Base-by-base conservation (phyloP, 2,329 filamentous ascomycete genomes). In the Lasiodiplodia hormozganensis region DNA sequence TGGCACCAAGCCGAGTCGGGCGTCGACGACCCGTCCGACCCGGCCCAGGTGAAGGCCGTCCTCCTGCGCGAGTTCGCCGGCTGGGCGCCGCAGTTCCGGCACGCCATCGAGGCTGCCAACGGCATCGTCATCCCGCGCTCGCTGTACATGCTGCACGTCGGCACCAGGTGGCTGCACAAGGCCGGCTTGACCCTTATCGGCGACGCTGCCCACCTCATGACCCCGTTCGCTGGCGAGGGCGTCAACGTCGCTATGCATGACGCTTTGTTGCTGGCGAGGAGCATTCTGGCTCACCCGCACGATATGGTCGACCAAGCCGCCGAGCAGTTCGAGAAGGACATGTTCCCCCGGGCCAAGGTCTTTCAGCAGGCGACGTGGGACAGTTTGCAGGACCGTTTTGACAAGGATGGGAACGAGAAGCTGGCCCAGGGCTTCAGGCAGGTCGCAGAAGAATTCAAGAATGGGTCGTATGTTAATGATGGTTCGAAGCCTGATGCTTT, bases 161-260 rank as follows among this genome's bases (percentile, higher is more conserved):
- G 84, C 2, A 74, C 80, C 54, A 75, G 71, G 2, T 89, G 86
- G 86, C 69, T 79, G 52, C 80, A 84, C 57, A 77, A 77, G n/a
- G 74, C 77, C 4, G 86, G 86, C 0, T 73, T 86, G 3, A 88
- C 88, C 0, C 73, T 88, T 14, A 79, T 89, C 23, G 88, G 88
- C 4, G 87, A 90, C 71, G 85, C 87, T 0, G 87, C 87, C 7
- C 87, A 90, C 74, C 72, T 88, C 21, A 88, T 88, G 85, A 83
- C 84, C 0, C 85, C 85, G 0, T 87, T 85, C 70, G 85, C 84
- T 0, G 88, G 88, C 4, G 87, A 87, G 68, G 87, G 87, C 1
- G 87, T 89, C 38, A 89, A 89, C 72, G 77, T 84, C 21, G 86
- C 82, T 1, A 82, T 90, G 74, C 80, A 83, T 53, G 87, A 90